Evolutionary conservation across 2,329 filamentous ascomycete genomes (phyloP).

Genomic region (Dendrostoma leiphaemia): DNA sequence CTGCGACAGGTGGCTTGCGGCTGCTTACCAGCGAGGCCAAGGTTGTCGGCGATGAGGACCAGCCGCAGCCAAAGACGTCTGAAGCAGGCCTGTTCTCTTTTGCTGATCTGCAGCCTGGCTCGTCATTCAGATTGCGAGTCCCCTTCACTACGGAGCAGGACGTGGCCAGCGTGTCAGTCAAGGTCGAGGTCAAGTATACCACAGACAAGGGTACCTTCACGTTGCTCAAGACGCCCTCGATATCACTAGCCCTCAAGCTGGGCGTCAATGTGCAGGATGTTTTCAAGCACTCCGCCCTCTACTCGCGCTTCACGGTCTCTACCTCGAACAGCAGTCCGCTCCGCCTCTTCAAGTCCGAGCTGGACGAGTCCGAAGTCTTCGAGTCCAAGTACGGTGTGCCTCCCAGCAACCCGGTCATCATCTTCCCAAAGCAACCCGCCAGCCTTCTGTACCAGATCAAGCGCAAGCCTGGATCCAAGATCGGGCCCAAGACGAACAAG

Average conservation of each 20-base stretch:
- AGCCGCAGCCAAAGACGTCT: constrained; percentile 39
- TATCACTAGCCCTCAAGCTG: constrained; percentile 75
- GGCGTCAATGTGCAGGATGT: constrained; percentile 97
- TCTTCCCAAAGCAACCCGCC: constrained; percentile 80
- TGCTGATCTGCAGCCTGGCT: constrained; percentile 41
- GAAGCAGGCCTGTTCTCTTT: constrained; percentile 55
- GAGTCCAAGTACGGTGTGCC: constrained; percentile 59
- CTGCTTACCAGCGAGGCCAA: constrained; percentile 60
- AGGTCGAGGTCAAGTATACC: constrained; percentile 72
- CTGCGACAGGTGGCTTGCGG: constrained; percentile 64
- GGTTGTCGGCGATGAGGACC: constrained; percentile 40
- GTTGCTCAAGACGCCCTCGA: constrained; percentile 59
- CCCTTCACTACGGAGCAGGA: constrained; percentile 85
- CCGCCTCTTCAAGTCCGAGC: constrained; percentile 66
- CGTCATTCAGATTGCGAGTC: constrained; percentile 58
- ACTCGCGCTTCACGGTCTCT: constrained; percentile 88
- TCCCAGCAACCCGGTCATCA: constrained; percentile 52
- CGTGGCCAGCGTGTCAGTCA: constrained; percentile 66
- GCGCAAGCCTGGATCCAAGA: constrained; percentile 41
- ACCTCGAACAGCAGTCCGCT: constrained; percentile 75
- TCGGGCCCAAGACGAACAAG: constrained; percentile 35
- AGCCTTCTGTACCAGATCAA: constrained; percentile 78
- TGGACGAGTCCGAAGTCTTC: constrained; percentile 70
- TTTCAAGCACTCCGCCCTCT: constrained; percentile 79
- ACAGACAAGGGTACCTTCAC: constrained; percentile 65